phyloP scores from a whole-genome alignment of 2,329 filamentous ascomycete genomes.

The Colletotrichum sp. region DNA sequence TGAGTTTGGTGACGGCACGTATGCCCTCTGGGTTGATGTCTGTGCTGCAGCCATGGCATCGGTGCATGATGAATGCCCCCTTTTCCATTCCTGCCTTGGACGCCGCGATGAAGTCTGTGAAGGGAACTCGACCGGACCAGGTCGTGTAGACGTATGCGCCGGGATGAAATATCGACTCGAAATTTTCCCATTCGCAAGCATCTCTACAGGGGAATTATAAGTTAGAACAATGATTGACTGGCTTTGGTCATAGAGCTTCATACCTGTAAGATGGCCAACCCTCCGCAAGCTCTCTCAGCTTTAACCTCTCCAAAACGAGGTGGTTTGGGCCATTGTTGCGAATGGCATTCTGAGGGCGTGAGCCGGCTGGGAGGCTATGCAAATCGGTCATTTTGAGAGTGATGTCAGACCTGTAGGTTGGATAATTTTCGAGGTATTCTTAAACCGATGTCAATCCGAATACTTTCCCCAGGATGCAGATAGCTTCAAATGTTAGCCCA shows the following conservation, averaged over 20 bases:
- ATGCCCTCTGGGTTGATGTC: conserved; percentile 42
- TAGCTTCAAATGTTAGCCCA: not conserved
- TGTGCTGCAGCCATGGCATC: conserved; percentile 43
- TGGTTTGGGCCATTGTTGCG: conserved; percentile 52
- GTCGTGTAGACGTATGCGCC: conserved; percentile 53
- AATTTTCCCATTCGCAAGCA: conserved; percentile 56
- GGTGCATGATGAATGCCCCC: conserved; percentile 48
- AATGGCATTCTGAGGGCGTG: conserved; percentile 39
- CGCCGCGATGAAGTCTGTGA: conserved; percentile 41
- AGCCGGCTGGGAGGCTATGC: conserved; percentile 37
- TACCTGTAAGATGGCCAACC: conserved; percentile 53
- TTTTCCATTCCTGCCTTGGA: conserved; percentile 44
- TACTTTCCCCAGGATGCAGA: not conserved
- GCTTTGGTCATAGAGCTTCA: not conserved
- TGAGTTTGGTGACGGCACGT: conserved; percentile 38
- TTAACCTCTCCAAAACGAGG: conserved; percentile 46
- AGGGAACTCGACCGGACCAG: conserved; percentile 48
- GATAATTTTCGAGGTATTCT: not conserved
- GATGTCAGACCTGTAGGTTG: not conserved
- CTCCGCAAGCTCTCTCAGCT: conserved; percentile 52
- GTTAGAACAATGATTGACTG: not conserved
- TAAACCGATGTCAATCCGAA: not conserved
- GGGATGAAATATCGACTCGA: conserved; percentile 52
- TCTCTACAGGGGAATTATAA: conserved; percentile 31
- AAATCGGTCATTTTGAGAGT: conserved; percentile 33